phyloP scores from a whole-genome alignment of 257 asterid genomes.

The Cinchona pubescens region DNA sequence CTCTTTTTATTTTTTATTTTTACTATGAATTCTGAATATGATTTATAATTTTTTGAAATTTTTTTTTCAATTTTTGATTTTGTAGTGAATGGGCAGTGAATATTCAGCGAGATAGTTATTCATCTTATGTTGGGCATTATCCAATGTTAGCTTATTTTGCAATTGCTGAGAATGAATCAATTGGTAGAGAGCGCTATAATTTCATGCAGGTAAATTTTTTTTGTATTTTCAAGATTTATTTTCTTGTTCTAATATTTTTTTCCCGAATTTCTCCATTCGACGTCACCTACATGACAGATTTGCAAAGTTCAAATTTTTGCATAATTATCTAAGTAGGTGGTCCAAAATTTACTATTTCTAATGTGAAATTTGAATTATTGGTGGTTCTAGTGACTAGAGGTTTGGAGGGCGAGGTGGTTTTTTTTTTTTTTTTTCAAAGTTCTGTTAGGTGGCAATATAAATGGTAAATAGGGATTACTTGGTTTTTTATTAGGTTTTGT shows the following conservation, averaged over 20 bases:
- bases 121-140: slow-evolving; percentile 91
- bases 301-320: too few relatives aligned
- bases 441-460: too few relatives aligned
- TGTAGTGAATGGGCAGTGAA: slow-evolving; percentile 98
- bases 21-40: slow-evolving; percentile 3
- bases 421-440: too few relatives aligned
- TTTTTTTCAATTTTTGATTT: neutral
- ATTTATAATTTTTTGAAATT: neutral
- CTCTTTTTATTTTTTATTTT: neutral
- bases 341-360: too few relatives aligned
- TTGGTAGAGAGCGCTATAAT: slow-evolving; percentile 97
- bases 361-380: too few relatives aligned
- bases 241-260: neutral
- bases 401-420: too few relatives aligned
- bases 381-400: too few relatives aligned
- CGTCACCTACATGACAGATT: too few relatives aligned
- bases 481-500: neutral
- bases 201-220: slow-evolving; percentile 73
- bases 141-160: slow-evolving; percentile 86
- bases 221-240: neutral
- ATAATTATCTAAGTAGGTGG: too few relatives aligned
- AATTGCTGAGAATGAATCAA: slow-evolving; percentile 92
- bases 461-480: too few relatives aligned
- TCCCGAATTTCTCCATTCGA: too few relatives aligned
- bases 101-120: slow-evolving; percentile 83